Evolutionary conservation across 1,139 yeast genomes (phyloP).

Genomic region (Entelexis paramagnoliae): DNA sequence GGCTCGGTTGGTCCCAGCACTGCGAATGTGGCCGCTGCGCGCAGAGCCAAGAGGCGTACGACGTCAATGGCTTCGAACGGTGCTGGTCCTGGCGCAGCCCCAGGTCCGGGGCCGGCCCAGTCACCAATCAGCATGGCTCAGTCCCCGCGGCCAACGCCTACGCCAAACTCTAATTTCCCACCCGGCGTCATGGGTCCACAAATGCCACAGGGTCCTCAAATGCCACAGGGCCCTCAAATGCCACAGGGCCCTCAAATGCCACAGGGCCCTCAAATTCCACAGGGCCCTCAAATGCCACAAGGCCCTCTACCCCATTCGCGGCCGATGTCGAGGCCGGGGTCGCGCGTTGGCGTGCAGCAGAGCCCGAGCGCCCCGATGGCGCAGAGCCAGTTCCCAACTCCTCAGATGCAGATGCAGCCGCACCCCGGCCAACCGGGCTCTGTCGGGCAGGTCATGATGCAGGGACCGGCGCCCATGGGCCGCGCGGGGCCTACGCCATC

Average conservation of each 20-base stretch:
- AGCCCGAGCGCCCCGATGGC: background rate
- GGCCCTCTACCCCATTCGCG: background rate
- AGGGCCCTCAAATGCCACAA: background rate
- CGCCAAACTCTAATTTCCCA: slow-evolving; percentile 10
- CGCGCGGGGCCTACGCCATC: no score
- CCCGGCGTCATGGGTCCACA: background rate
- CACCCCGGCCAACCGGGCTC: background rate
- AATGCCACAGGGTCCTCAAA: background rate
- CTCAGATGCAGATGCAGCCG: slow-evolving; percentile 5
- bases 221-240: no score
- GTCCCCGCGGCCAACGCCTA: slow-evolving; percentile 6
- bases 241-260: background rate
- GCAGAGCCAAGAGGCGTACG: background rate
- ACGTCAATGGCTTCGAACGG: background rate
- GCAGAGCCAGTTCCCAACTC: background rate
- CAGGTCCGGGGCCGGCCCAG: background rate
- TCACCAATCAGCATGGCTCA: background rate
- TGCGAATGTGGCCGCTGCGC: background rate
- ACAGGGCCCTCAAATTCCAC: no score
- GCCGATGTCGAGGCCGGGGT: slow-evolving; percentile 1
- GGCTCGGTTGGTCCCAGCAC: background rate
- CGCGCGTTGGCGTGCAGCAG: background rate
- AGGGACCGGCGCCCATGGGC: background rate
- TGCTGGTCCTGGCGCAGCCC: background rate
- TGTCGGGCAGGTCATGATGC: background rate